These are phyloP conservation scores for Paxillus rubicundulus DNA, from an alignment of 768 basidiomycete genomes.

Conservation along the genomic window DNA sequence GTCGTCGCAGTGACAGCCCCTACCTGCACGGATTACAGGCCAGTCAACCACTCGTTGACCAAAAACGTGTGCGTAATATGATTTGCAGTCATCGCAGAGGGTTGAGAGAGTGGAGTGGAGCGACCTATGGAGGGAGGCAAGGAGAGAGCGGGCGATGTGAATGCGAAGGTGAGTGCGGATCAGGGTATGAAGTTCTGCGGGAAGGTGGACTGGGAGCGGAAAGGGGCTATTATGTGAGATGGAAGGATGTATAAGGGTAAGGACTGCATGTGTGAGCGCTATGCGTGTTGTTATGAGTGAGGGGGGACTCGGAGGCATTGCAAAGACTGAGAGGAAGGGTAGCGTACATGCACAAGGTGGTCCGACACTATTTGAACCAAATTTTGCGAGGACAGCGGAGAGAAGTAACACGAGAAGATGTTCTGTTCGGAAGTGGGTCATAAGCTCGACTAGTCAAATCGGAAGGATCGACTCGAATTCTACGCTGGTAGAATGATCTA, in stretches of 20 bases:
- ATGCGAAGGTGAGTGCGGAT: slow-evolving; percentile 50
- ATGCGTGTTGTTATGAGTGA: slow-evolving; percentile 40
- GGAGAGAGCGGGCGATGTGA: slow-evolving; percentile 39
- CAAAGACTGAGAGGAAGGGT: background rate
- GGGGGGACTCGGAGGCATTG: slow-evolving; percentile 20
- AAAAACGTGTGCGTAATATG: slow-evolving; percentile 53
- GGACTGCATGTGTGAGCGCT: slow-evolving; percentile 50
- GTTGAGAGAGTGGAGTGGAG: slow-evolving; percentile 29
- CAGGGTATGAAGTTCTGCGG: slow-evolving; percentile 51
- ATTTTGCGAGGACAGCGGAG: slow-evolving; percentile 25
- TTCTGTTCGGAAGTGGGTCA: slow-evolving; percentile 2
- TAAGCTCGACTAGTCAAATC: background rate
- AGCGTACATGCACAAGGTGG: background rate
- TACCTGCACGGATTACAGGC: slow-evolving; percentile 45
- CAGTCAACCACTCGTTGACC: slow-evolving; percentile 52
- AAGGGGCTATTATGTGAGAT: slow-evolving; percentile 31
- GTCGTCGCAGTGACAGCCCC: slow-evolving; percentile 46
- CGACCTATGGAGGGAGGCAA: slow-evolving; percentile 41
- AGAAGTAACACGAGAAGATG: slow-evolving; percentile 7
- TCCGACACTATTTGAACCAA: slow-evolving; percentile 13
- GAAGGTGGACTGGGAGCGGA: slow-evolving; percentile 33
- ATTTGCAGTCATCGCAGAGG: slow-evolving; percentile 49
- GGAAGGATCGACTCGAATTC: too few relatives aligned
- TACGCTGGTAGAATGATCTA: too few relatives aligned
- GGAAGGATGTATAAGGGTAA: slow-evolving; percentile 48